Evolutionary conservation across 2,329 filamentous ascomycete species (phyloP).

Genomic region (Colletotrichum chlorophyti): DNA sequence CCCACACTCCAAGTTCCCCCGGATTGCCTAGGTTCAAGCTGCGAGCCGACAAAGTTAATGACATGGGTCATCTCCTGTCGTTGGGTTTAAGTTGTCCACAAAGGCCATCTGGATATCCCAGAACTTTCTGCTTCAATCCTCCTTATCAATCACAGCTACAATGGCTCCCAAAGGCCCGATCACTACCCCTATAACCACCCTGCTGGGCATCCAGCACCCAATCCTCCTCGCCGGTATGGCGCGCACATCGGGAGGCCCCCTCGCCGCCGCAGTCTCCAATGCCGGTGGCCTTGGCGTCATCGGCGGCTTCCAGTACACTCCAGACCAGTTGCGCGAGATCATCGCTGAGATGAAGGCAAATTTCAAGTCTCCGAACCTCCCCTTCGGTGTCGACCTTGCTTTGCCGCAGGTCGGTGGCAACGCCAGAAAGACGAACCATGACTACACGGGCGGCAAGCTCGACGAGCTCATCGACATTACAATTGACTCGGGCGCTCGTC

Average conservation of each 20-base stretch:
- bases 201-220: slow-evolving; percentile 86
- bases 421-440: slow-evolving; percentile 91
- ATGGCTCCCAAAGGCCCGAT: slow-evolving; percentile 62
- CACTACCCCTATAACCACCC: slow-evolving; percentile 77
- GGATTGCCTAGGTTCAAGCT: slow-evolving; percentile 34
- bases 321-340: slow-evolving; percentile 77
- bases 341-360: slow-evolving; percentile 85
- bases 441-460: slow-evolving; percentile 90
- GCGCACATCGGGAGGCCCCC: slow-evolving; percentile 76
- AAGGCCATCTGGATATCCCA: too few species aligned
- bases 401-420: slow-evolving; percentile 85
- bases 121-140: neutral
- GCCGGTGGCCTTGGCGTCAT: slow-evolving; percentile 84
- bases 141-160: slow-evolving; percentile 9
- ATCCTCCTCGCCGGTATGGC: slow-evolving; percentile 96
- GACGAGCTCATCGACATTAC: slow-evolving; percentile 88
- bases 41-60: slow-evolving; percentile 27
- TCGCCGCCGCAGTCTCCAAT: slow-evolving; percentile 88
- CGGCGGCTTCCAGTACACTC: slow-evolving; percentile 75
- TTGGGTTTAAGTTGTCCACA: too few species aligned
- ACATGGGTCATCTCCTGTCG: neutral
- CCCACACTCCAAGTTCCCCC: slow-evolving; percentile 25
- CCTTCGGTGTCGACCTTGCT: slow-evolving; percentile 91
- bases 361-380: slow-evolving; percentile 70
- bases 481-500: slow-evolving; percentile 79